Evolutionary conservation across 75 land plant species (phyloP), one percentile per base, ranked within the genome.

Genomic region (Larix kaempferi): DNA sequence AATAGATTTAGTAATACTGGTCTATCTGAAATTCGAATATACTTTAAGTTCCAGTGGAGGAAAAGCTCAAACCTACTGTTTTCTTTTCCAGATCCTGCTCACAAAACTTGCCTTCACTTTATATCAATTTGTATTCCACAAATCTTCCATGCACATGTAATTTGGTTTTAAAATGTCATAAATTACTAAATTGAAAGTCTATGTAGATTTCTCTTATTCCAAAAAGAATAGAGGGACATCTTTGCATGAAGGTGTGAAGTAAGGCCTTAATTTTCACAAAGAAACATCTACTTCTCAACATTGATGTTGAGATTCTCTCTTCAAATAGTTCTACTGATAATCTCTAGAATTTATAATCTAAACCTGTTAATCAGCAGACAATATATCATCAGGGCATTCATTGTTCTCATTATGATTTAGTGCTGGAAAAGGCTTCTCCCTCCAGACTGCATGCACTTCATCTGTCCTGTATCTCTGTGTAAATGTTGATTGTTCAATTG

Each of bases 381-480:
- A 41, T 69, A 69, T 69, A 49, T 49, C 54, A 49, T 49, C 54
- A 22, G 54, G 49, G 52, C 52, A 41, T 39, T 69, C 73, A 12
- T 41, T 69, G 73, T 69, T 65, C 76, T 74, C 60, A 74, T 19
- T 56, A 56, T 56, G 33, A 21, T 74, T 74, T 55, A 26, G 61
- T 23, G 27, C 37, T 23, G 76, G 59, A 19, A 56, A 52, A 15
- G 27, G 76, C 80, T 82, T 82, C 63, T 86, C 89, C 77, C 96
- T 90, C 96, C 99, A 97, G 41, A 95, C 78, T 55, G 99, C 99
- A 33, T 82, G 80, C 56, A 97, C 99, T 75, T 97, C 99, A 84
- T 97, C 99, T 57, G 99, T 97, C 73, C 99, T 82, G 72, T 91
- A 97, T 73, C 99, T 79, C 69, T 97, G 99, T 13, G 99, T 97